Conservation (phyloP, 31 red algal species). For the Bonnemaisonia californica region DNA sequence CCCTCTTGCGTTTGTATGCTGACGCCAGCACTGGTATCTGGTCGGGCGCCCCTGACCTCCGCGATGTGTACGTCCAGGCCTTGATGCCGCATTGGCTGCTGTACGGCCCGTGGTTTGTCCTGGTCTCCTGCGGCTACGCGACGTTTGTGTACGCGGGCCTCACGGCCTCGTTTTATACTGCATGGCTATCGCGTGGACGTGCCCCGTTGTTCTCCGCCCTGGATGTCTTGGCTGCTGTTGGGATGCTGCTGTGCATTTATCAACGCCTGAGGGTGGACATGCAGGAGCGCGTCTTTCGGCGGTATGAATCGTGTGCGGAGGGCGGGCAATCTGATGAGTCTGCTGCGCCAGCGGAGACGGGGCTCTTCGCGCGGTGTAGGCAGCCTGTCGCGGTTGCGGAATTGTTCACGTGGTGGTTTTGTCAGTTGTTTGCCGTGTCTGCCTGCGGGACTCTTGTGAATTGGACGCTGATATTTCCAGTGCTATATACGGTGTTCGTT, state of each 20-base stretch:
- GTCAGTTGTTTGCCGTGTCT: constrained; percentile 50
- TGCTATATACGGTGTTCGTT: constrained; percentile 34
- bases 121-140: constrained; percentile 23
- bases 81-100: background rate
- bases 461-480: constrained; percentile 40
- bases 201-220: constrained; percentile 3
- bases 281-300: constrained; percentile 39
- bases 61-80: background rate
- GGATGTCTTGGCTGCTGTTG: constrained; percentile 23
- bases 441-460: constrained; percentile 27
- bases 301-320: background rate
- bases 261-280: constrained; percentile 27
- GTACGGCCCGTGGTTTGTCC: constrained; percentile 13
- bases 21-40: background rate
- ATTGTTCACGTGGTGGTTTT: constrained; percentile 52
- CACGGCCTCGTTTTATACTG: constrained; percentile 36
- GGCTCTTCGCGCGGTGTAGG: constrained; percentile 51
- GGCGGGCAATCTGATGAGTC: constrained; percentile 3
- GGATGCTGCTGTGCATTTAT: constrained; percentile 21
- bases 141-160: constrained; percentile 36
- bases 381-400: constrained; percentile 59
- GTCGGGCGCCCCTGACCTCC: background rate
- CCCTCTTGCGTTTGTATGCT: background rate
- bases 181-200: constrained; percentile 44
- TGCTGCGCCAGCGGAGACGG: constrained; percentile 26